Percentiles rank a stretch among this genome's conserved stretches.
Conservation (phyloP, 78 protist species). For the Bodo saltans region DNA sequence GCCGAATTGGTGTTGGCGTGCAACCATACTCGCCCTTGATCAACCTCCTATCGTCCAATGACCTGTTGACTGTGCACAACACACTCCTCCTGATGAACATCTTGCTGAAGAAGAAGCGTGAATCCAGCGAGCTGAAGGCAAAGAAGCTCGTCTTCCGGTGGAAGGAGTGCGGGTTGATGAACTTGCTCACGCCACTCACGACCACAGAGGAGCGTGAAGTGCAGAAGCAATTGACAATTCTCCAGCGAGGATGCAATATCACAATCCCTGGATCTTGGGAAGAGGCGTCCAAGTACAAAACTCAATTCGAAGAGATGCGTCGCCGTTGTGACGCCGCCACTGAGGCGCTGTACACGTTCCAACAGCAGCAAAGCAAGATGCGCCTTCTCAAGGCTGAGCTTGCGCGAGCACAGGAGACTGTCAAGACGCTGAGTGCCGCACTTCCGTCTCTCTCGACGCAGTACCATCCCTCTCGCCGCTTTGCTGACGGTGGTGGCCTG, state of each 20-base stretch:
- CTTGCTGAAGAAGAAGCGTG: background rate
- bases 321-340: background rate
- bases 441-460: background rate
- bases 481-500: background rate
- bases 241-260: background rate
- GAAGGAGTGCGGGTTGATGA: conserved; percentile 5
- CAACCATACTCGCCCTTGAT: background rate
- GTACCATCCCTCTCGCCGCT: background rate
- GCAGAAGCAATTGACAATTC: background rate
- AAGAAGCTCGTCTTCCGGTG: conserved; percentile 1
- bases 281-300: background rate
- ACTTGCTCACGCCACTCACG: background rate
- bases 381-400: background rate
- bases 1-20: background rate
- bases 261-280: background rate
- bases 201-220: background rate
- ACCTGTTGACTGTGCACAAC: background rate
- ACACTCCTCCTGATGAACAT: conserved; percentile 3
- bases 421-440: background rate
- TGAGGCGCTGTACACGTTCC: background rate
- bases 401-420: background rate
- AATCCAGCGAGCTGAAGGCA: background rate
- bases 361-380: conserved; percentile 17
- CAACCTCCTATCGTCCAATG: background rate
- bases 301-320: background rate